Base-by-base conservation (phyloP, 139 green algal species). In the Dunaliella primolecta region DNA sequence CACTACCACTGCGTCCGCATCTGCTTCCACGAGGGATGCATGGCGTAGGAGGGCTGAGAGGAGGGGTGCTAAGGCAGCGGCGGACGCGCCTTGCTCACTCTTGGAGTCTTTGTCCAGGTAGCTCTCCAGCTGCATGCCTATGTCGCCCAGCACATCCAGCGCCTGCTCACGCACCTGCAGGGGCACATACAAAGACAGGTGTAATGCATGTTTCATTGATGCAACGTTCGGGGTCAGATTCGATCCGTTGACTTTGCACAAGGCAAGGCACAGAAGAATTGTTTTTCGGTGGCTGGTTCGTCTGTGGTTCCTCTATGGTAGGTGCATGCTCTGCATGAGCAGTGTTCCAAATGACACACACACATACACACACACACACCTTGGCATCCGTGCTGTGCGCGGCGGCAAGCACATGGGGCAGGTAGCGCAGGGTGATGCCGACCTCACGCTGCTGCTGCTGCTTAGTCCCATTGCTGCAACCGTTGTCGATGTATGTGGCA, bases 341-440 rank as follows among this genome's bases (percentile, higher is more conserved):
- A n/a, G n/a, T n/a, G n/a, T n/a, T n/a, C n/a, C n/a, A n/a, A n/a
- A n/a, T n/a, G n/a, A 86, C 32, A 1, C 38, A 71, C 70, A 78
- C 74, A 11, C 84, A 36, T 30, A 84, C 87, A 56, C 83, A 82
- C 0, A 15, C 2, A 24, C 85, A 80, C 83, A 91, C 81, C 29
- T 3, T 24, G 33, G 57, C 55, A 36, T 46, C 72, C 32, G 37
- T 71, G 33, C 57, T 86, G 80, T 15, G 32, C 2, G 74, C 80
- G 24, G 83, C 79, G n/a, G 82, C 83, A 1, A 89, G 75, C 75
- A 91, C 55, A 20, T 56, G 55, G 34, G 87, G 82, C 72, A 89
- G 20, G 78, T 31, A 37, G 1, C 55, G 72, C 21, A 82, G 75
- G 35, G 35, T 82, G 57, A 35, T 74, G 46, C 76, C 57, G 31